A percentile compares a stretch with the other conserved stretches of the same genome.
Conservation (phyloP, 257 asterid species). For the Echites panduratus region DNA sequence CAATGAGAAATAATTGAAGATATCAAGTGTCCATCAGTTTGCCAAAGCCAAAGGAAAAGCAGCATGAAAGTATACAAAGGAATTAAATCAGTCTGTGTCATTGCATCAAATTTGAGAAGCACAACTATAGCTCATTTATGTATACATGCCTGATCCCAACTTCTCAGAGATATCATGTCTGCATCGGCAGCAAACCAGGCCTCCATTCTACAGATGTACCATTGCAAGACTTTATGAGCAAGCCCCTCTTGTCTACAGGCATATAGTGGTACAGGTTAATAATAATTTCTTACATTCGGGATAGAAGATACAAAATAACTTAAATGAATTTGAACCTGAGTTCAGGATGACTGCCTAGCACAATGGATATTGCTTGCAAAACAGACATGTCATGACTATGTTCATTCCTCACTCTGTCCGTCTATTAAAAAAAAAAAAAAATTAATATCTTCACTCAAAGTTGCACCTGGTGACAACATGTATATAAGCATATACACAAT, state of each 20-base stretch:
- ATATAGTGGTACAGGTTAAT: conserved; percentile 16
- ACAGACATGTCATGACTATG: conserved; percentile 76
- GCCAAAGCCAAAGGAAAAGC: not conserved
- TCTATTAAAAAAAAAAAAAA: conserved; percentile 39
- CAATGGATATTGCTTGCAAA: conserved; percentile 71
- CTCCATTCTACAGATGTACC: conserved; percentile 99
- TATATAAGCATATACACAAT: conserved; percentile 10
- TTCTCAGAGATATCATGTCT: conserved; percentile 87
- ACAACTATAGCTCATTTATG: not conserved
- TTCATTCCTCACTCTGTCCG: conserved; percentile 82
- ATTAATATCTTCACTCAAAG: conserved; percentile 14
- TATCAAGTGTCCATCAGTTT: not conserved
- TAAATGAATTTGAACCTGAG: conserved; percentile 44
- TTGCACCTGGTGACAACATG: not conserved
- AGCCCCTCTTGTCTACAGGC: conserved; percentile 69
- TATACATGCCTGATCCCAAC: conserved; percentile 91
- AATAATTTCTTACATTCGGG: conserved; percentile 18
- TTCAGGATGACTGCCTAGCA: conserved; percentile 74
- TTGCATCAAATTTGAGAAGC: not conserved
- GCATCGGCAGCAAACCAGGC: conserved; percentile 99
- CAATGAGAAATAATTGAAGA: not conserved
- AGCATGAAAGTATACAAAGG: not conserved
- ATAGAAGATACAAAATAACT: conserved; percentile 1
- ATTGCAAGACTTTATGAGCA: conserved; percentile 81
- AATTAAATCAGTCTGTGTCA: not conserved